Evolutionary conservation across 169 alveolate genomes (phyloP), one percentile per base, ranked within the genome.

Genomic region (Cryptosporidium ryanae): DNA sequence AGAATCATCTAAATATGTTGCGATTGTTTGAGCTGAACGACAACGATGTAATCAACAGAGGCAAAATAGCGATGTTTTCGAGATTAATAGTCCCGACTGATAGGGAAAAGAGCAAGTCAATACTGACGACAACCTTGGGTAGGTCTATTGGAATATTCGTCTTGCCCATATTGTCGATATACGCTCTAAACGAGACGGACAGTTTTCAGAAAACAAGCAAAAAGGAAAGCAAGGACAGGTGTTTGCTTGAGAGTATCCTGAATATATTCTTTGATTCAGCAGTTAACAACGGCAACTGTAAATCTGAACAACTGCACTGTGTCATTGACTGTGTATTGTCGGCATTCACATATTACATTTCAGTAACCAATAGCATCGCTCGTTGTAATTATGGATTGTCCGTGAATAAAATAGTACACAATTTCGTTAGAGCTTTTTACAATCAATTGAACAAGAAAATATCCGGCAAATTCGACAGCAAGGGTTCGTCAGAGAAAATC

Each of bases 311-410:
- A 10, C 12, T 70, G 18, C 32, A 70, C 23, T 70, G 65, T 70
- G n/a, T 70, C 7, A 38, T 70, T n/a, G 84, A 70, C 17, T 70
- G 66, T n/a, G 52, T 70, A 21, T 17, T 70, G 25, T 50, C 84
- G 5, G 66, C 32, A 32, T 70, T 70, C 31, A n/a, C 52, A 1
- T 70, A 70, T 23, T 52, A 55, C 12, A 70, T 32, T 32, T 70
- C 68, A 3, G 23, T 21, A 17, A 18, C 50, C 23, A 10, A 38
- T 10, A 38, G 46, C 46, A 38, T 38, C 8, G 8, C 46, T 38
- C 8, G 8, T 38, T 38, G 3, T 6, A 38, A 38, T 38, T 6
- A 38, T 38, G 46, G 46, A 0, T 38, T 38, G 8, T 38, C 8
- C 3, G 8, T 38, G 8, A 38, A 38, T 38, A 10, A 38, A 38